Evolutionary conservation across 306 rosid genomes (phyloP), one percentile per base, ranked within the genome.

Genomic region (Medicago arabica): DNA sequence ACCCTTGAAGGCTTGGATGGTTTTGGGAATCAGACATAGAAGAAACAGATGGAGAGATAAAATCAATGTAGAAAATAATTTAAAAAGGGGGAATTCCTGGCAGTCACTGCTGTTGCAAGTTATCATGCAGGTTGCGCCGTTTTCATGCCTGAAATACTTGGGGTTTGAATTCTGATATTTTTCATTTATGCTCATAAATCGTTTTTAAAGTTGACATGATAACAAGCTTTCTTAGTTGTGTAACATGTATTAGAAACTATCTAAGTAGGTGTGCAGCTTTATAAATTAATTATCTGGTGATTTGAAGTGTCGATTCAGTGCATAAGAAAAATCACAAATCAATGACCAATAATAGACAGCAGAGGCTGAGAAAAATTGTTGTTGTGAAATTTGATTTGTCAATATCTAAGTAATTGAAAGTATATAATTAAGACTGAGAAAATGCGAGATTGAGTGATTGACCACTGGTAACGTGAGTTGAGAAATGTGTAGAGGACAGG

Each of bases 341-440:
- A 57, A 57, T 10, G 63, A 36, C 34, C 64, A 28, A 28, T 55
- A 67, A 44, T 31, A 62, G 46, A 61, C 57, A 14, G 28, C 6
- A 14, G 39, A 28, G 11, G 8, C 14, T 60, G 66, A 25, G 40
- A 36, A 25, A 23, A 19, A 13, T 60, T 60, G 18, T 60, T 44
- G 74, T 41, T 76, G 65, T 76, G 73, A 64, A 44, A 21, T 49
- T 64, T 71, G 65, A 46, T 82, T 75, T 76, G 31, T 54, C 18
- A 57, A 44, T 64, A 40, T 67, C 50, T 12, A 36, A 55, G 69
- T 57, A 31, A 47, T 71, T 66, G 13, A 66, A 71, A 55, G 69
- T 43, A 18, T 57, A 49, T 28, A 19, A 25, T 36, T 54, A 25
- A 75, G 51, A 17, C n/a, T 57, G 25, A 57, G 66, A 64, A 47